Evolutionary conservation across 352 stramenopile species (phyloP), one percentile per base, ranked within the genome.

Genomic region (Phytophthora foliorum): DNA sequence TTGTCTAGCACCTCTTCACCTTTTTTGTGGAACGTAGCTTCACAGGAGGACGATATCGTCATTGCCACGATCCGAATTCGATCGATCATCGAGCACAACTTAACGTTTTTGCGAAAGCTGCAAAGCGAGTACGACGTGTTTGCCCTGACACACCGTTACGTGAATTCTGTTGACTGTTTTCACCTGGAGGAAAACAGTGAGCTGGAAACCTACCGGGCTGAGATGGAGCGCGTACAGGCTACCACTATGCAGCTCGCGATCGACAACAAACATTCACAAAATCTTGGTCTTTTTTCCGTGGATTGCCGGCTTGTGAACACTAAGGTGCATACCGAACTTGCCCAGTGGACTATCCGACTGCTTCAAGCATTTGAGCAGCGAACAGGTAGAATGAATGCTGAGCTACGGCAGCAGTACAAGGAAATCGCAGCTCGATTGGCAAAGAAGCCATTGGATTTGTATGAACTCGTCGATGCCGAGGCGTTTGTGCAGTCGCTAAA

Each of bases 401-500:
- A 88, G n/a, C 64, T 93, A 29, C 74, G 84, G 0, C 77, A 91
- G 8, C 72, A 89, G 32, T 95, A 93, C 63, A 93, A 95, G 41
- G 84, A 94, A 21, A 82, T 93, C 11, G 86, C 84, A 7, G 80
- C 72, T 29, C 66, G 71, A 32, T 60, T 95, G 1, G 72, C 78
- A 0, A 92, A 87, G 57, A 87, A 86, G 21, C 86, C 88, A 0
- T 61, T 88, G 21, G 81, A 93, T 65, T 69, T 93, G 24, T 86
- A 93, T 41, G 88, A 95, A 25, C 74, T 95, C 2, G 82, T 93
- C 1, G 84, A 92, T 41, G 58, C 77, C 0, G 88, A 95, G 52
- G 69, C 39, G 3, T 95, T 92, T 62, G 65, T 90, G 0, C 52
- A 76, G 14, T 66, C 51, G 4, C 65, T 95, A 1, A 91, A 91